Percentiles rank a stretch among this genome's conserved stretches.
Evolutionary conservation across 2,329 filamentous ascomycete species (phyloP).

Genomic region (Periconia sp.): DNA sequence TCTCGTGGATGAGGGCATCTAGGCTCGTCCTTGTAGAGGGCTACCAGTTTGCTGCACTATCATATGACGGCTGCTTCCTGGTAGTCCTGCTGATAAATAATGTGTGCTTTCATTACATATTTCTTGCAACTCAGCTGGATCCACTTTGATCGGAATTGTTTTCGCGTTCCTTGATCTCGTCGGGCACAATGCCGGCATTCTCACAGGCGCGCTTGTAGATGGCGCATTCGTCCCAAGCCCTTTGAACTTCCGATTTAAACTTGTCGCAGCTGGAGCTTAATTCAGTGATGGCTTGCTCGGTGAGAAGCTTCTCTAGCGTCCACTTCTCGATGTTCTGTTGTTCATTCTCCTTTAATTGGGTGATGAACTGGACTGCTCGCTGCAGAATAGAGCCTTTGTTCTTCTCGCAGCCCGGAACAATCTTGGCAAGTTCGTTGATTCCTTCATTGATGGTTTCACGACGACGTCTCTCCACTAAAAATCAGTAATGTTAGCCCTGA

Average conservation of each 20-base stretch:
- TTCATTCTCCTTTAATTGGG: conserved; percentile 91
- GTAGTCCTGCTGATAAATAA: neutral
- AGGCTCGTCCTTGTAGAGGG: conserved; percentile 2
- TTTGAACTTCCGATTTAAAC: conserved; percentile 76
- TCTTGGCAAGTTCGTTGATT: conserved; percentile 96
- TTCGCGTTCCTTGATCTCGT: conserved; percentile 44
- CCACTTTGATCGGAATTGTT: conserved; percentile 42
- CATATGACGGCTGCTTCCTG: neutral
- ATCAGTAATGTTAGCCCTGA: neutral
- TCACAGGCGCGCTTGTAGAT: conserved; percentile 66
- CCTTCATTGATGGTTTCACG: conserved; percentile 99
- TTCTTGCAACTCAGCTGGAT: conserved; percentile 22
- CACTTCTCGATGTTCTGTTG: conserved; percentile 92
- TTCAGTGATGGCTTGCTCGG: conserved; percentile 86
- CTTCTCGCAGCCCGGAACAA: conserved; percentile 96
- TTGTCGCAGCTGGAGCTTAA: conserved; percentile 86
- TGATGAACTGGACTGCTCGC: conserved; percentile 91
- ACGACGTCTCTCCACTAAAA: conserved; percentile 87
- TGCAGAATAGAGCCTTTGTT: conserved; percentile 97
- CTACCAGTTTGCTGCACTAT: neutral
- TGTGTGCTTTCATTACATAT: neutral
- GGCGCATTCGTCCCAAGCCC: conserved; percentile 75
- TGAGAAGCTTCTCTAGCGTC: conserved; percentile 87
- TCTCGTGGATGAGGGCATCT: conserved; percentile 2
- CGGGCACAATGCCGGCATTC: conserved; percentile 42